Percentiles rank a stretch among this genome's conserved stretches.
Evolutionary conservation across 495 filamentous ascomycete genomes (phyloP).

Genomic region (Beverwykella pulmonaria): DNA sequence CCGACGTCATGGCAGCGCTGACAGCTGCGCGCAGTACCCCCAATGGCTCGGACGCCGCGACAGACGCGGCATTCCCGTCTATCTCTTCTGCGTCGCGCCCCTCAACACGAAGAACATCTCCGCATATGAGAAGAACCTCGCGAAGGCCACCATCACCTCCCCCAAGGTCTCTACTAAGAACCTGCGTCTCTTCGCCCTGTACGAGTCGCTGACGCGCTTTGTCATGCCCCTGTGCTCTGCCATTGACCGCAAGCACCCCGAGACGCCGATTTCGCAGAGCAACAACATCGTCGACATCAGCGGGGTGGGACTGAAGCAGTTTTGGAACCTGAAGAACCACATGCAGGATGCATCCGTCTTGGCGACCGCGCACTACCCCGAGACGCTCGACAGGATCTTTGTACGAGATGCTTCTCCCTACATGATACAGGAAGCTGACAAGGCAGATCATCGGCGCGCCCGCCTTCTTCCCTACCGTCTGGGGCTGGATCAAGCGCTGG

Average conservation of each 20-base stretch:
- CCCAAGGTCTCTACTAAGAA: constrained; percentile 57
- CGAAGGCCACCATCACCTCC: constrained; percentile 58
- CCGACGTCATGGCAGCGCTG: constrained; percentile 12
- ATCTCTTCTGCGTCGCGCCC: constrained; percentile 82
- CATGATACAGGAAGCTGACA: not conserved
- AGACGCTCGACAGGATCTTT: constrained; percentile 85
- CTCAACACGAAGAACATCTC: constrained; percentile 77
- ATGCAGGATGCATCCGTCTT: constrained; percentile 88
- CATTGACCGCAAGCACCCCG: constrained; percentile 65
- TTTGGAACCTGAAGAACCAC: constrained; percentile 87
- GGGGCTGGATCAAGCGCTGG: constrained; percentile 95
- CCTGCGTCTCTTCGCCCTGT: constrained; percentile 80
- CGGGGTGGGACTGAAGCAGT: constrained; percentile 81
- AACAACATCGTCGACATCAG: constrained; percentile 91
- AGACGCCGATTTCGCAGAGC: constrained; percentile 79
- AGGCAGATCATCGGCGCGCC: constrained; percentile 81
- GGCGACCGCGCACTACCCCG: constrained; percentile 90
- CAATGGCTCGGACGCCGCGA: constrained; percentile 91
- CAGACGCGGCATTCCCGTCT: constrained; percentile 84
- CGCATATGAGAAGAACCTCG: constrained; percentile 66
- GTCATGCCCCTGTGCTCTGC: constrained; percentile 79
- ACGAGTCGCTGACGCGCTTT: constrained; percentile 87
- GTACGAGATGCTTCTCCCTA: constrained; percentile 49
- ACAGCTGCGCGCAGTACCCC: constrained; percentile 64
- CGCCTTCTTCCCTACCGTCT: constrained; percentile 88